Evolutionary conservation across 345 rosid genomes (phyloP).

Genomic region (Pistacia integerrima): DNA sequence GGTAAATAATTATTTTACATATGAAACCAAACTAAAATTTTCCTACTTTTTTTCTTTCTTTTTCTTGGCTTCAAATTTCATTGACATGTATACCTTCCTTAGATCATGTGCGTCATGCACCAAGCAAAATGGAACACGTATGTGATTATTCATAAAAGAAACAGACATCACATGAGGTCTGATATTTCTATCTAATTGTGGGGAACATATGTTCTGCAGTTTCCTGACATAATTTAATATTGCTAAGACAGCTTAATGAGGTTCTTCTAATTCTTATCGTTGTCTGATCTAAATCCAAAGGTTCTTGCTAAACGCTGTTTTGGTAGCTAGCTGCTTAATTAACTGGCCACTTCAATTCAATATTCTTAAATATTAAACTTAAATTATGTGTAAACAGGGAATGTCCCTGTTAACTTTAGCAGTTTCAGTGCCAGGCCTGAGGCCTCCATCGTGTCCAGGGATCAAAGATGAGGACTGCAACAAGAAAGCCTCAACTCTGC

Average conservation of each 20-base stretch:
- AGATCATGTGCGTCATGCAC: not conserved
- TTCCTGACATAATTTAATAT: not conserved
- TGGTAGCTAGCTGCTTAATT: too few relatives aligned
- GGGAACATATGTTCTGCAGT: constrained; percentile 9
- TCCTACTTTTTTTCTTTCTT: too few relatives aligned
- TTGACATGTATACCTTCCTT: too few relatives aligned
- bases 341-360: too few relatives aligned
- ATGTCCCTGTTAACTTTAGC: constrained; percentile 53
- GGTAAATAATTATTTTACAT: constrained; percentile 24
- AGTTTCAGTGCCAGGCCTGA: constrained; percentile 46
- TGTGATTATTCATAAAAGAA: constrained; percentile 1
- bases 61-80: too few relatives aligned
- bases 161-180: constrained; percentile 13
- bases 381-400: constrained; percentile 40
- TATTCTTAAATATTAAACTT: not conserved
- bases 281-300: not conserved
- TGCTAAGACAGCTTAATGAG: not conserved
- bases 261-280: not conserved
- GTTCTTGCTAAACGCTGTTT: not conserved
- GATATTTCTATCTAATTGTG: not conserved
- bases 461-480: constrained; percentile 34
- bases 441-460: constrained; percentile 50
- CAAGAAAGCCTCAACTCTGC: constrained; percentile 34
- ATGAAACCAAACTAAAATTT: not conserved
- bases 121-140: constrained; percentile 17